Evolutionary conservation across 345 rosid species (phyloP).

Genomic region (Kernera saxatilis): DNA sequence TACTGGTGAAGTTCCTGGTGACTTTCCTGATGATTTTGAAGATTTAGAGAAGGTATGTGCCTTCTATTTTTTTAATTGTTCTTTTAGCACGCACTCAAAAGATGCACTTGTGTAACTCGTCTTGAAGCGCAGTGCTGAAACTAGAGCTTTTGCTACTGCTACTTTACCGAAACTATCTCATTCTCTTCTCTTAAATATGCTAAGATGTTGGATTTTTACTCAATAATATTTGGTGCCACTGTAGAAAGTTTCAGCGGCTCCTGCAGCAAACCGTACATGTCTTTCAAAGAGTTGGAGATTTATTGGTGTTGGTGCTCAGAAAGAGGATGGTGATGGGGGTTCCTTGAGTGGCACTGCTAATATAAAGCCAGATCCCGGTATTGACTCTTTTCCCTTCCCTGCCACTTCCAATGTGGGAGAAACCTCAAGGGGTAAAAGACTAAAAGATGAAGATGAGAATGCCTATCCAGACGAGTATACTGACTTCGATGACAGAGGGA

Average conservation of each 20-base stretch:
- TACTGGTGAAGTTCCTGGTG: constrained; percentile 41
- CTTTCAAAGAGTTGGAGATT: constrained; percentile 26
- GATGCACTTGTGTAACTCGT: not conserved
- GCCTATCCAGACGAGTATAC: constrained; percentile 20
- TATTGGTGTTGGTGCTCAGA: constrained; percentile 15
- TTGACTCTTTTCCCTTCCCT: constrained; percentile 29
- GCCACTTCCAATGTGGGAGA: constrained; percentile 30
- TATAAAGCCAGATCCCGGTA: constrained; percentile 36
- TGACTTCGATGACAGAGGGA: constrained; percentile 41
- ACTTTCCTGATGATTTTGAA: not conserved
- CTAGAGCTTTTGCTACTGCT: not conserved
- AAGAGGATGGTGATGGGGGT: constrained; percentile 19
- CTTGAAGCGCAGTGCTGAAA: not conserved
- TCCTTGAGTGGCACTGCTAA: constrained; percentile 24
- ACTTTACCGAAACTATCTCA: not conserved
- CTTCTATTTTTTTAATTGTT: not conserved
- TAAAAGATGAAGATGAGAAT: constrained; percentile 48
- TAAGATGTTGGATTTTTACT: not conserved
- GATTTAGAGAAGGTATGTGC: constrained; percentile 22
- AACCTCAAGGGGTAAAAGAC: constrained; percentile 55
- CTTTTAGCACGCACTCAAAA: not conserved
- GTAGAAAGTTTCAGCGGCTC: constrained; percentile 18
- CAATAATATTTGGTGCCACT: not conserved
- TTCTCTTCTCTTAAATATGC: not conserved
- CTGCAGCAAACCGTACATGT: not conserved